Evolutionary conservation across 306 rosid genomes (phyloP), one percentile per base, ranked within the genome.

Genomic region (Datisca glomerata): DNA sequence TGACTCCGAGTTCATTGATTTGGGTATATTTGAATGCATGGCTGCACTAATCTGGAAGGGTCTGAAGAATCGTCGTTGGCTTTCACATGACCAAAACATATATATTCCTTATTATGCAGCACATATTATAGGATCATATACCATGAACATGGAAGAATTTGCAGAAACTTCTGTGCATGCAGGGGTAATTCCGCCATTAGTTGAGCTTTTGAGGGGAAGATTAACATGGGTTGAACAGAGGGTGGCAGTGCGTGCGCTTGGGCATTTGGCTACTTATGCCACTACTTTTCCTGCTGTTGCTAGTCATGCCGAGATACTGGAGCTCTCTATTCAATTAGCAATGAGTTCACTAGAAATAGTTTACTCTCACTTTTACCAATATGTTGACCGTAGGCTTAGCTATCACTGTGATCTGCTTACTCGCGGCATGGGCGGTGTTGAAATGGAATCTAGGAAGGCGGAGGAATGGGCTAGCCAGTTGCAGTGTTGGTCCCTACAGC

Each of bases 91-190:
- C 36, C 89, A 85, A 55, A 85, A 85, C 56, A 74, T 78, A 4
- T 85, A 78, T 41, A 63, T 78, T 24, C 96, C 96, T 23, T 85
- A 85, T 21, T 85, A 85, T 24, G 89, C 96, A 10, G 89, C 89
- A 23, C 95, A 85, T 32, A 67, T 80, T 7, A 85, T 85, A 43
- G 96, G 96, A 12, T 85, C 96, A 24, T 80, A 80, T 51, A 85
- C 96, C 4, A 74, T 80, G 74, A 73, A 85, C 44, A 67, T 51
- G 45, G 70, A 59, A 3, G 76, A 72, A 51, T 85, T 77, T 23
- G 80, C 85, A 8, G 67, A 74, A 41, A 35, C 44, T 41, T 93
- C 96, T 0, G 93, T 64, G 0, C 24, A 70, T 16, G 64, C 81
- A 0, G 93, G 96, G 2, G 85, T 80, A 2, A 62, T 85, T 8